Evolutionary conservation across 2,329 filamentous ascomycete genomes (phyloP).

Genomic region (Aspergillus neoniger): DNA sequence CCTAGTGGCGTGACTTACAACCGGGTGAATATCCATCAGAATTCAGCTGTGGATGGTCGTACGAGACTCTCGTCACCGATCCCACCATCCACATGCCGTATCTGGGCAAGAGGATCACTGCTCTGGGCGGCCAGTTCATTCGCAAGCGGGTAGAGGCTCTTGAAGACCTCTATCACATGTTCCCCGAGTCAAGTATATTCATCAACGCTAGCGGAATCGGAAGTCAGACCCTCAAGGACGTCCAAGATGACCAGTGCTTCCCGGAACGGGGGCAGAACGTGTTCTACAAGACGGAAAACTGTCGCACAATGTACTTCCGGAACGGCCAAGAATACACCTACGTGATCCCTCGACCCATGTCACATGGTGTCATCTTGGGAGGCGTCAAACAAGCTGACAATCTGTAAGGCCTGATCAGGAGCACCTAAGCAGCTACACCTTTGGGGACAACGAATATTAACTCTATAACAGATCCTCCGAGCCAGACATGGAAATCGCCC

Average conservation of each 20-base stretch:
- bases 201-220: slow-evolving; percentile 44
- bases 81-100: slow-evolving; percentile 43
- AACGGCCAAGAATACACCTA: slow-evolving; percentile 44
- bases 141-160: slow-evolving; percentile 37
- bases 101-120: slow-evolving; percentile 30
- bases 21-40: slow-evolving; percentile 35
- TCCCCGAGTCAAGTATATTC: slow-evolving; percentile 39
- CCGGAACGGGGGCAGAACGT: slow-evolving; percentile 43
- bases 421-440: not conserved
- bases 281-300: slow-evolving; percentile 34
- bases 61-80: slow-evolving; percentile 41
- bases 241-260: slow-evolving; percentile 38
- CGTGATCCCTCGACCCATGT: slow-evolving; percentile 39
- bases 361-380: slow-evolving; percentile 37
- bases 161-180: slow-evolving; percentile 36
- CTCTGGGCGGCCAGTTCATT: slow-evolving; percentile 37
- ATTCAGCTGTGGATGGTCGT: slow-evolving; percentile 39
- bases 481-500: slow-evolving; percentile 38
- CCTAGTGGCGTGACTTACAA: slow-evolving; percentile 37
- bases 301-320: slow-evolving; percentile 37
- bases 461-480: slow-evolving; percentile 32
- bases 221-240: slow-evolving; percentile 37
- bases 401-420: slow-evolving; percentile 25
- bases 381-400: slow-evolving; percentile 39
- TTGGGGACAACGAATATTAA: not conserved